phyloP scores from a whole-genome alignment of 805 yeast genomes.

The Starmerella scarabaei region DNA sequence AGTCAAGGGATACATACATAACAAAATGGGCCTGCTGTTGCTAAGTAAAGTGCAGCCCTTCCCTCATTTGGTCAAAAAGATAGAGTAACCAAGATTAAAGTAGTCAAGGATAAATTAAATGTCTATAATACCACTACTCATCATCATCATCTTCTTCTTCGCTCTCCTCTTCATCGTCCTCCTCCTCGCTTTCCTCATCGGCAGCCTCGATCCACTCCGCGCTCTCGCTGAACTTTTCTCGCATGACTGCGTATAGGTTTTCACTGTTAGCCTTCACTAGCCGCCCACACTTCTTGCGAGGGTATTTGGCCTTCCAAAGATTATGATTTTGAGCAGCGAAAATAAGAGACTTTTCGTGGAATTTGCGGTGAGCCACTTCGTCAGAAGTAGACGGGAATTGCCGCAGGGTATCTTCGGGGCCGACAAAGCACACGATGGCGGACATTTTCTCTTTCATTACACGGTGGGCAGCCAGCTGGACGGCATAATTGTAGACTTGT shows the following conservation, averaged over 20 bases:
- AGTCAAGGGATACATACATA: slow-evolving; percentile 21
- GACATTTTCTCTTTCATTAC: slow-evolving; percentile 50
- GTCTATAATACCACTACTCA: neutral
- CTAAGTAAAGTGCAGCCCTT: slow-evolving; percentile 19
- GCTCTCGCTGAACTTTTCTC: slow-evolving; percentile 75
- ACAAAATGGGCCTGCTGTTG: slow-evolving; percentile 15
- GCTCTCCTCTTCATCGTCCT: slow-evolving; percentile 5
- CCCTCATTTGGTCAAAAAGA: slow-evolving; percentile 11
- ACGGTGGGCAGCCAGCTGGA: slow-evolving; percentile 78
- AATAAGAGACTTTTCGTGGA: slow-evolving; percentile 67
- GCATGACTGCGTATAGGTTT: slow-evolving; percentile 61
- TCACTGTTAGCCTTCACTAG: slow-evolving; percentile 62
- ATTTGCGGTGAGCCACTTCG: slow-evolving; percentile 86
- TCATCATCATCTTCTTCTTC: neutral
- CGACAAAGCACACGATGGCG: slow-evolving; percentile 54
- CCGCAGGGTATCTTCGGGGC: slow-evolving; percentile 52
- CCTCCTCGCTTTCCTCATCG: slow-evolving; percentile 13
- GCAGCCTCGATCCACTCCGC: slow-evolving; percentile 50
- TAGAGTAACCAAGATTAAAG: neutral
- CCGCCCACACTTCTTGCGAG: slow-evolving; percentile 77
- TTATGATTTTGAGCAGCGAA: slow-evolving; percentile 64
- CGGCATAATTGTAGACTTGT: slow-evolving; percentile 74
- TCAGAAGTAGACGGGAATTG: slow-evolving; percentile 78
- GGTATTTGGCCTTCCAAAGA: slow-evolving; percentile 79
- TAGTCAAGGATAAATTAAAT: no score